Evolutionary conservation across 148 eudicot species (phyloP).

Genomic region (Salicornia ramosissima): DNA sequence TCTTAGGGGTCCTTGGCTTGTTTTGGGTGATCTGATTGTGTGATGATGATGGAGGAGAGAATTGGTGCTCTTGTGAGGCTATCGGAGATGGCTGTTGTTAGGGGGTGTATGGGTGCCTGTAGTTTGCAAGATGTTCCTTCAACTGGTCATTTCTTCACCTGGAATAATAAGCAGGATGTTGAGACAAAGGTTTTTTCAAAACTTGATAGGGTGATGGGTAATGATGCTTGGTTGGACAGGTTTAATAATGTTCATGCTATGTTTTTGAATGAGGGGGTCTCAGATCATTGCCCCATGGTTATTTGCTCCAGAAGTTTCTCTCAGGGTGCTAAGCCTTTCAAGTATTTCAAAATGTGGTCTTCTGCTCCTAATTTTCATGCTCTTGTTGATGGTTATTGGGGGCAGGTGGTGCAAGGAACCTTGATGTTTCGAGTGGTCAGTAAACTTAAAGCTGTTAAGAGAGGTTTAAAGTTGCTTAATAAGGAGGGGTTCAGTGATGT

Average conservation of each 20-base stretch:
- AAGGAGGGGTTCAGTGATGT: neutral
- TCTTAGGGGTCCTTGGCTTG: neutral
- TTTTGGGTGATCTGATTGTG: neutral
- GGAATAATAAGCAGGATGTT: neutral
- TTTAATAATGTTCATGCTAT: too few species aligned
- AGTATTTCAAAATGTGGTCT: neutral
- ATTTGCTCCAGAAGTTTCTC: too few species aligned
- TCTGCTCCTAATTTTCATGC: too few species aligned
- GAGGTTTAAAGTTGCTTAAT: neutral
- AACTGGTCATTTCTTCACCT: neutral
- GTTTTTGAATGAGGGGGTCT: too few species aligned
- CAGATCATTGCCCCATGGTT: too few species aligned
- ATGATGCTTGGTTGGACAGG: neutral
- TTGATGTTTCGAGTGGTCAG: neutral
- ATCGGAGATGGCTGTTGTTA: neutral
- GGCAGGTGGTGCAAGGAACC: neutral
- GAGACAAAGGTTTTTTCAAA: neutral
- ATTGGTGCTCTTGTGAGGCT: neutral
- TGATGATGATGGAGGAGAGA: neutral
- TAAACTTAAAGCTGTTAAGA: neutral
- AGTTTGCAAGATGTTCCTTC: neutral
- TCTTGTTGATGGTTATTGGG: neutral
- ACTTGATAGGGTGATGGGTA: neutral
- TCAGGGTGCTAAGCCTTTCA: too few species aligned
- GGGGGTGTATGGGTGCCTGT: neutral